A percentile compares a stretch with the other conserved stretches of the same genome.
Conservation (phyloP, 2,329 filamentous ascomycete species). For the Cladophialophora chaetospira region DNA sequence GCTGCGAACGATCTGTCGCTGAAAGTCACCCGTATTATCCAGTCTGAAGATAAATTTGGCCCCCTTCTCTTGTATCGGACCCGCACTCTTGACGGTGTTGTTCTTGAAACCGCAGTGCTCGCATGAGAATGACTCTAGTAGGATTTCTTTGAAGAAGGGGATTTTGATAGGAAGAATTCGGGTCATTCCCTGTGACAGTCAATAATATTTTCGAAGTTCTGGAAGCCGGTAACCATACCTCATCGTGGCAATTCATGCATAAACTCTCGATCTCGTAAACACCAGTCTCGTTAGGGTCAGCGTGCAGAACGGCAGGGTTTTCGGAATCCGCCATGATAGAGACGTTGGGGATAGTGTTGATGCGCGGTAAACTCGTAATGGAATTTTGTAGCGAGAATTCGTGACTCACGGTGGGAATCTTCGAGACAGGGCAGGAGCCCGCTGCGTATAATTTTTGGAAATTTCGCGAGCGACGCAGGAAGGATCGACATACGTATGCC, state of each 20-base stretch:
- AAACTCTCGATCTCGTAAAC: slow-evolving; percentile 64
- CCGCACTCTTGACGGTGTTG: slow-evolving; percentile 90
- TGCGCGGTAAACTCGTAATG: too few species aligned
- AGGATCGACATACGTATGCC: slow-evolving; percentile 21
- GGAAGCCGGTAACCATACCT: slow-evolving; percentile 53
- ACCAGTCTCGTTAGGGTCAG: slow-evolving; percentile 36
- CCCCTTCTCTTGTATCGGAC: slow-evolving; percentile 87
- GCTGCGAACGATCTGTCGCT: slow-evolving; percentile 87
- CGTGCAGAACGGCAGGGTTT: slow-evolving; percentile 24
- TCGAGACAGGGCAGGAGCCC: too few species aligned
- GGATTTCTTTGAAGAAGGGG: slow-evolving; percentile 95
- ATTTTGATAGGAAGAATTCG: slow-evolving; percentile 87
- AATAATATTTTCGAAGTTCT: slow-evolving; percentile 7
- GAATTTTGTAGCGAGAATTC: too few species aligned
- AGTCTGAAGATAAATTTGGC: slow-evolving; percentile 80
- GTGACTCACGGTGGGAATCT: too few species aligned
- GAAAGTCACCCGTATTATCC: slow-evolving; percentile 71
- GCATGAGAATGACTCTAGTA: slow-evolving; percentile 96
- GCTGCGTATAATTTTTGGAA: slow-evolving; percentile 1
- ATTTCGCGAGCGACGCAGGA: slow-evolving; percentile 27
- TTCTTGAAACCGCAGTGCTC: slow-evolving; percentile 86
- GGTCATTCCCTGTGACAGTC: slow-evolving; percentile 68
- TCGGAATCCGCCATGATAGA: slow-evolving; percentile 13
- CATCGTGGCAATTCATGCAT: slow-evolving; percentile 83
- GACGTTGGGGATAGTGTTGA: too few species aligned